Percentiles rank a stretch among this genome's conserved stretches.
These are phyloP conservation scores for Xylaria cubensis DNA, from an alignment of 495 filamentous ascomycete species.

Conservation along the genomic window DNA sequence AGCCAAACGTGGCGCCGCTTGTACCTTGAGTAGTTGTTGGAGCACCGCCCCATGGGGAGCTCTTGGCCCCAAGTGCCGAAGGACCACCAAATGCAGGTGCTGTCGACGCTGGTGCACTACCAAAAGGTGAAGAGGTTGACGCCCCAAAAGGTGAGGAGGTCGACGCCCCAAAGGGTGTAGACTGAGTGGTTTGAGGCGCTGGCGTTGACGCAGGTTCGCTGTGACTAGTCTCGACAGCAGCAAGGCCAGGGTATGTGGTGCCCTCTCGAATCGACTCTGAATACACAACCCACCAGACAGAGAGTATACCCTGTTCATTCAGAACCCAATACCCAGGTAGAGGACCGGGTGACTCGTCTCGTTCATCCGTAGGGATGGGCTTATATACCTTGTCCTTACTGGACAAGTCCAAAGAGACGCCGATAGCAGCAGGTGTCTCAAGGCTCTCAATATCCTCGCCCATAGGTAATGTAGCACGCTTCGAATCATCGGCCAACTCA, in stretches of 20 bases:
- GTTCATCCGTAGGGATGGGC: conserved; percentile 78
- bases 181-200: conserved; percentile 43
- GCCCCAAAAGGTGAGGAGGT: conserved; percentile 29
- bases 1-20: conserved; percentile 46
- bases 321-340: conserved; percentile 86
- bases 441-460: conserved; percentile 63
- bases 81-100: conserved; percentile 48
- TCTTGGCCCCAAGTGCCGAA: conserved; percentile 46
- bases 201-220: conserved; percentile 30
- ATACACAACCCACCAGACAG: conserved; percentile 90
- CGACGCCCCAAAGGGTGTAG: conserved; percentile 30
- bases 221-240: conserved; percentile 48
- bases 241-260: conserved; percentile 73
- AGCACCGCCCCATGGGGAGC: conserved; percentile 49
- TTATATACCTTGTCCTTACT: conserved; percentile 75
- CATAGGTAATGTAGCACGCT: conserved; percentile 77
- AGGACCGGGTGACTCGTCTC: conserved; percentile 75
- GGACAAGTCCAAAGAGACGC: conserved; percentile 82
- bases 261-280: conserved; percentile 79
- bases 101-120: conserved; percentile 27
- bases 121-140: conserved; percentile 43
- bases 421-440: conserved; percentile 78
- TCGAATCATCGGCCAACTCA: conserved; percentile 75
- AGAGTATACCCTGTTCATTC: conserved; percentile 86
- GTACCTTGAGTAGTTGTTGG: conserved; percentile 38